Conservation (phyloP, 2,329 filamentous ascomycete genomes). For the Trichothecium roseum region DNA sequence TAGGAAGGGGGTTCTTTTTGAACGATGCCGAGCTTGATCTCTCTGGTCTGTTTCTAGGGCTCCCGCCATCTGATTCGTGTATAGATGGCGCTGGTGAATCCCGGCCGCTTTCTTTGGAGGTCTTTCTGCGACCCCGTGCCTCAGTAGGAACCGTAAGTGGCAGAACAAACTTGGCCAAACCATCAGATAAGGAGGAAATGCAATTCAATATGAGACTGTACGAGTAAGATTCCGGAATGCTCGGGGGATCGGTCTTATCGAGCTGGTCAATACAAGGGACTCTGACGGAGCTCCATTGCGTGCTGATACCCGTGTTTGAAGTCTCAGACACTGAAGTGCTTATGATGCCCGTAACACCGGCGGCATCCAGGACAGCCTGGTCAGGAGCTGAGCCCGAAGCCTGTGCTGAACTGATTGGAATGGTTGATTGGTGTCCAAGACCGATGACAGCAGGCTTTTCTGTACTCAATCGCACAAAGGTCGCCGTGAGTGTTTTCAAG, state of each 20-base stretch:
- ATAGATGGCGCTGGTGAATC: slow-evolving; percentile 28
- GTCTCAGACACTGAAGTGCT: slow-evolving; percentile 59
- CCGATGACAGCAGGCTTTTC: slow-evolving; percentile 87
- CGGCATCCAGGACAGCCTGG: slow-evolving; percentile 81
- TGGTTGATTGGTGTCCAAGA: slow-evolving; percentile 76
- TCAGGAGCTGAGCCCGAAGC: slow-evolving; percentile 30
- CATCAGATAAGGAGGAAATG: slow-evolving; percentile 83
- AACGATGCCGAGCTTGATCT: slow-evolving; percentile 54
- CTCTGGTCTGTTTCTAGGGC: slow-evolving; percentile 1
- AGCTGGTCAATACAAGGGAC: slow-evolving; percentile 88
- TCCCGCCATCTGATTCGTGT: slow-evolving; percentile 21
- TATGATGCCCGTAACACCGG: slow-evolving; percentile 80
- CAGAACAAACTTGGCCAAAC: slow-evolving; percentile 83
- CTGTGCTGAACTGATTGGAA: slow-evolving; percentile 47
- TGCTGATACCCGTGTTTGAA: slow-evolving; percentile 68
- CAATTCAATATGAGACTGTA: slow-evolving; percentile 85
- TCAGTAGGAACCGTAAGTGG: slow-evolving; percentile 81
- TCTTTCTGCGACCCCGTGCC: slow-evolving; percentile 39
- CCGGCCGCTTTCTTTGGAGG: slow-evolving; percentile 25
- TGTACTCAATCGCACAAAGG: slow-evolving; percentile 84
- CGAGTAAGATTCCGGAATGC: slow-evolving; percentile 83
- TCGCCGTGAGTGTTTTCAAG: slow-evolving; percentile 71
- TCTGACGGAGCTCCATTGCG: slow-evolving; percentile 80
- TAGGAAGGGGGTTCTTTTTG: slow-evolving; percentile 64
- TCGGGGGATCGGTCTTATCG: slow-evolving; percentile 78